Evolutionary conservation across 176 grass and related monocot species (phyloP), one percentile per base, ranked within the genome.

Genomic region (Hsuehochloa calcarea): DNA sequence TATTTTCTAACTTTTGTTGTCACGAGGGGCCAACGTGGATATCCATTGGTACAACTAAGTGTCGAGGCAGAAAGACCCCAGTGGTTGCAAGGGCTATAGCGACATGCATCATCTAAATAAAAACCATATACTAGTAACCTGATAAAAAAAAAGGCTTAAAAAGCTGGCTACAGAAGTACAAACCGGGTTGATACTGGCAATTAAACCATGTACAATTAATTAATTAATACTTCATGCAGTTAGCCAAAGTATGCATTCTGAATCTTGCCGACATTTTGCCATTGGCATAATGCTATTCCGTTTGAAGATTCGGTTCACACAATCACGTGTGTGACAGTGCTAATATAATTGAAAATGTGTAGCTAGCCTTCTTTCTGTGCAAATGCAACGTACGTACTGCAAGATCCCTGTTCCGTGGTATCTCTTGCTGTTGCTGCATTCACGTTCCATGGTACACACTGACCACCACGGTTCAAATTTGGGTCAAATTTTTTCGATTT

Each of bases 21-120:
- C 58, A 59, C 16, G 23, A 77, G 49, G 79, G 70, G 29, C 58
- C 84, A 60, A 90, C 74, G 89, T 90, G 84, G 74, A 90, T 79
- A 64, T 74, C 67, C 80, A 44, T 61, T 8, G 80, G 49, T 90
- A 80, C 74, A 83, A 87, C 68, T 61, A 51, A 87, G 80, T 74
- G 67, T 72, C 40, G 74, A 90, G 61, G 85, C 59, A 74, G 84
- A 88, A 77, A 87, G 63, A 68, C 41, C 65, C 37, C 43, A 74
- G 80, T 69, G 71, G 62, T 49, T 87, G 46, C 70, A 19, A 31
- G 44, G 46, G 25, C n/a, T 19, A 65, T 27, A 76, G 70, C 65
- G 78, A 46, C 78, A 86, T 39, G 54, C 78, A 86, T 60, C 17
- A 75, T 85, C 38, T 50, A 67, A 59, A 75, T 27, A 85, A 85